phyloP scores from a whole-genome alignment of 805 yeast species.

The Yamadazyma philogaea region DNA sequence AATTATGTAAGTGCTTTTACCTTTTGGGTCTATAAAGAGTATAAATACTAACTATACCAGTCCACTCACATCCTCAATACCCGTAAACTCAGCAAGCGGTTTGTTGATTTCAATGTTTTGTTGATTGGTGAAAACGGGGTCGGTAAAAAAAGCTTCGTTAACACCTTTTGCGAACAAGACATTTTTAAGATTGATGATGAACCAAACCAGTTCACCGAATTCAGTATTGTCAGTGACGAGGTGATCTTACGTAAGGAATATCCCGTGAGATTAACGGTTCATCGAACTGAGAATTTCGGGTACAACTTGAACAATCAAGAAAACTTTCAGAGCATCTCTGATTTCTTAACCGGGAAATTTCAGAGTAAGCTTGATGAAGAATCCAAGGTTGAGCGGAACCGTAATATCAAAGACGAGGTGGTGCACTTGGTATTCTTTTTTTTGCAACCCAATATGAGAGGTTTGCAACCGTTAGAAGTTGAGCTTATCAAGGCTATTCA shows the following conservation, averaged over 20 bases:
- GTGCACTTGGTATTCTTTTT: conserved; percentile 13
- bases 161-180: conserved; percentile 60
- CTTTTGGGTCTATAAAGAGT: background rate
- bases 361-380: conserved; percentile 13
- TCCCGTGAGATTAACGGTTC: conserved; percentile 21
- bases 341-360: conserved; percentile 11
- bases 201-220: background rate
- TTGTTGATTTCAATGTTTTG: conserved; percentile 22
- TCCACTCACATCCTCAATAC: conserved; percentile 7
- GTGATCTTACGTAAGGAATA: conserved; percentile 18
- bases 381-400: conserved; percentile 10
- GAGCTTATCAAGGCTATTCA: conserved; percentile 12
- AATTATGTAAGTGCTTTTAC: background rate
- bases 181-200: conserved; percentile 9
- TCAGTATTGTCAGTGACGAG: conserved; percentile 2
- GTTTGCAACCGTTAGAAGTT: conserved; percentile 11
- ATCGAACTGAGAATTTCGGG: conserved; percentile 25
- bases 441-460: conserved; percentile 10
- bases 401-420: conserved; percentile 7
- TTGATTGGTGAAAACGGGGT: conserved; percentile 40
- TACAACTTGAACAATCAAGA: conserved; percentile 19
- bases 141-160: conserved; percentile 73
- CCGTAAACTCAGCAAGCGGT: conserved; percentile 11
- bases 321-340: conserved; percentile 12
- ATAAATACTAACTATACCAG: conserved; percentile 2